phyloP scores from a whole-genome alignment of 2,329 filamentous ascomycete species.

The Epichloe sp. region DNA sequence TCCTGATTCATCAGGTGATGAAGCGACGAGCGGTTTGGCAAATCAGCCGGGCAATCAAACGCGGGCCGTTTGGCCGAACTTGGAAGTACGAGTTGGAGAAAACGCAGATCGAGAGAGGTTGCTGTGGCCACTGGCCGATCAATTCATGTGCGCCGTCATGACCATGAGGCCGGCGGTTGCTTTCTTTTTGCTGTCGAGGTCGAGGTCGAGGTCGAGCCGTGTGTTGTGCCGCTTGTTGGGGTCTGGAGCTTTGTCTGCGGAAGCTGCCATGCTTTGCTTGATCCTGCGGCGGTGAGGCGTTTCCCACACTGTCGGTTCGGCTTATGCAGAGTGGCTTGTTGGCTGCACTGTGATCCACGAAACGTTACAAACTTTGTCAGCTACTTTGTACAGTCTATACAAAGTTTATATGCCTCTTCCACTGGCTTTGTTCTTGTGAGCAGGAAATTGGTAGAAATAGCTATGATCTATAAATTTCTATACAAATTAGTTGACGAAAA shows the following conservation, averaged over 20 bases:
- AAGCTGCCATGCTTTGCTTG: background rate
- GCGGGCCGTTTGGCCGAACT: background rate
- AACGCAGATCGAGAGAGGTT: background rate
- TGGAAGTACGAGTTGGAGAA: background rate
- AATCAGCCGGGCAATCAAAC: background rate
- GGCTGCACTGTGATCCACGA: background rate
- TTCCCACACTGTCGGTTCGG: background rate
- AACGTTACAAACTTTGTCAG: too few species aligned
- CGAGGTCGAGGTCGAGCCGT: background rate
- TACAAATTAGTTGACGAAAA: too few species aligned
- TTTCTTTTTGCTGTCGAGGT: background rate
- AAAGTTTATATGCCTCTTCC: too few species aligned
- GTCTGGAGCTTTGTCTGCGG: too few species aligned
- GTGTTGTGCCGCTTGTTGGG: background rate
- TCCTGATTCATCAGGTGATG: background rate
- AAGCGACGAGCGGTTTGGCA: background rate
- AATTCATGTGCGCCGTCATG: background rate
- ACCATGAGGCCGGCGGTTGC: background rate
- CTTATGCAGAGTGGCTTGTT: background rate
- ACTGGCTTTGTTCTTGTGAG: too few species aligned
- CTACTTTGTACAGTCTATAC: too few species aligned
- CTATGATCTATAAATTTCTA: too few species aligned
- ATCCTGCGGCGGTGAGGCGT: background rate
- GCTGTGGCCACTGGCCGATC: background rate
- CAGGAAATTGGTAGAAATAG: too few species aligned